These are phyloP conservation scores for Phytopythium helicoides DNA, from an alignment of 352 stramenopile genomes.

Conservation along the genomic window DNA sequence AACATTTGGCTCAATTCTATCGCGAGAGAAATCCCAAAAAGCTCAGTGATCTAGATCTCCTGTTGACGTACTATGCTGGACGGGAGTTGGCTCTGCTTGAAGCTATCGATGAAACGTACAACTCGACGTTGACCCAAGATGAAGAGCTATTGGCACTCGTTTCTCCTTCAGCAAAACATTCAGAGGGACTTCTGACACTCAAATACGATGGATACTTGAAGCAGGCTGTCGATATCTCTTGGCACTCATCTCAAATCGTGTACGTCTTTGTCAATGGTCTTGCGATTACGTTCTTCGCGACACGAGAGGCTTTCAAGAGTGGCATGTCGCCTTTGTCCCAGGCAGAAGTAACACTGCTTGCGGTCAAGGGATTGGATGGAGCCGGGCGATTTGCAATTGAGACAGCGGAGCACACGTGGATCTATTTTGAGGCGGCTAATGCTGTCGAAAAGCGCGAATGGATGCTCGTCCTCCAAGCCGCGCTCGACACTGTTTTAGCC, in stretches of 20 bases:
- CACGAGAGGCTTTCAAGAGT: conserved; percentile 57
- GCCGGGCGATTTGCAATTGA: conserved; percentile 43
- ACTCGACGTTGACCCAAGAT: conserved; percentile 25
- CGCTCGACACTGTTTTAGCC: conserved; percentile 44
- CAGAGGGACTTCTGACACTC: conserved; percentile 25
- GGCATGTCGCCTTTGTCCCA: conserved; percentile 12
- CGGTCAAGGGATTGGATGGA: conserved; percentile 22
- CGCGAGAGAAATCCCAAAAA: conserved; percentile 52
- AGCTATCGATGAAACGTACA: conserved; percentile 46
- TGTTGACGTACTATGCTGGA: conserved; percentile 41
- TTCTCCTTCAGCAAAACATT: conserved; percentile 25
- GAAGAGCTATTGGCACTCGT: conserved; percentile 29
- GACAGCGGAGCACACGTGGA: conserved; percentile 45
- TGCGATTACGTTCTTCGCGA: conserved; percentile 47
- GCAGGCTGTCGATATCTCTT: conserved; percentile 27
- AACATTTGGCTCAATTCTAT: conserved; percentile 50
- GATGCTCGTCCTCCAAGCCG: conserved; percentile 49
- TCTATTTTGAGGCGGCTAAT: conserved; percentile 41
- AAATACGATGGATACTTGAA: conserved; percentile 39
- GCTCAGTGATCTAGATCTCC: conserved; percentile 41
- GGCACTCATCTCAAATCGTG: conserved; percentile 33
- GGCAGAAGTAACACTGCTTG: conserved; percentile 26
- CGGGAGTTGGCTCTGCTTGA: conserved; percentile 46
- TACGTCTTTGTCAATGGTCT: conserved; percentile 50
- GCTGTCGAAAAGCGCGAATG: conserved; percentile 38